These are phyloP conservation scores for Gnaphalium uliginosum DNA, from an alignment of 129 eudicot genomes.

Conservation along the genomic window DNA sequence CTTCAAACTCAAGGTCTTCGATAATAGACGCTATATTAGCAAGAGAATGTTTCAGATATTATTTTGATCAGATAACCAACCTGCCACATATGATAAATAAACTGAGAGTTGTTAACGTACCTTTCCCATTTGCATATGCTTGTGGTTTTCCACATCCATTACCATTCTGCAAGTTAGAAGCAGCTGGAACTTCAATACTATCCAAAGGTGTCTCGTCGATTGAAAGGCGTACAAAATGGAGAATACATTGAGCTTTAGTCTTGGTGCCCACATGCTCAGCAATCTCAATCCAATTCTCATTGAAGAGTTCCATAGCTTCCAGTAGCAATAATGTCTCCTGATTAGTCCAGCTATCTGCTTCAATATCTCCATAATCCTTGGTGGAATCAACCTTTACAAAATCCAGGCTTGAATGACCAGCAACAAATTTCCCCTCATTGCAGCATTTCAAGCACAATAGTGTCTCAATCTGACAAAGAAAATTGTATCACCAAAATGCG, in stretches of 20 bases:
- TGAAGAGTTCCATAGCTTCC: conserved; percentile 73
- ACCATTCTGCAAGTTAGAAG: conserved; percentile 36
- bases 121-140: conserved; percentile 64
- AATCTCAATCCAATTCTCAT: conserved; percentile 83
- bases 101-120: conserved; percentile 35
- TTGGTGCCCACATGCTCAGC: conserved; percentile 94
- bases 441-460: conserved; percentile 80
- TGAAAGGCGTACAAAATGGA: conserved; percentile 85
- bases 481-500: conserved; percentile 15
- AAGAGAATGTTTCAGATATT: conserved; percentile 22
- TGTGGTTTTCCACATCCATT: conserved; percentile 49
- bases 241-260: conserved; percentile 91
- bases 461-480: conserved; percentile 56
- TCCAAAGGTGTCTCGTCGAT: conserved; percentile 71
- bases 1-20: conserved; percentile 57
- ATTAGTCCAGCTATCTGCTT: conserved; percentile 90
- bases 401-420: conserved; percentile 97
- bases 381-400: conserved; percentile 61
- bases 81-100: conserved; percentile 12
- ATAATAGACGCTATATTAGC: conserved; percentile 49
- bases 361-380: conserved; percentile 70
- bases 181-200: conserved; percentile 58
- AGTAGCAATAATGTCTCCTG: conserved; percentile 91
- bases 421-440: conserved; percentile 76
- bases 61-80: conserved; percentile 15